Conservation (phyloP, 208 protist species). For the Acanthamoeba royreba region DNA sequence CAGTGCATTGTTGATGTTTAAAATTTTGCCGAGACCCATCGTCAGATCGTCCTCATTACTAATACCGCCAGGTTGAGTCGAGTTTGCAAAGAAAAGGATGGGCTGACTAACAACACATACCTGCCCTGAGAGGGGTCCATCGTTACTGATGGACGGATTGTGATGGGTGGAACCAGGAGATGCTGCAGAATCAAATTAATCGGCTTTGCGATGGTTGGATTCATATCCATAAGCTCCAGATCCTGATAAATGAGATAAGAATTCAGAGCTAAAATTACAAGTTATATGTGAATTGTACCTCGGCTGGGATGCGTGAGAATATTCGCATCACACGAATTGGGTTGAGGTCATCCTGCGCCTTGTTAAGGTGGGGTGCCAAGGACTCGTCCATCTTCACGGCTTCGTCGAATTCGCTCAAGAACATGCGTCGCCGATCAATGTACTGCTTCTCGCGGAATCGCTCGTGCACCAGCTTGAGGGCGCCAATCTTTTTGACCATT, state of each 20-base stretch:
- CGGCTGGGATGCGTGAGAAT: constrained; percentile 88
- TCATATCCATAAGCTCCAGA: constrained; percentile 91
- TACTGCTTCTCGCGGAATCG: background rate
- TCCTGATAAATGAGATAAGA: constrained; percentile 70
- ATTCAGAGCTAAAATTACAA: background rate
- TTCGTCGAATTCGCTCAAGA: constrained; percentile 54
- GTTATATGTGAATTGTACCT: constrained; percentile 21
- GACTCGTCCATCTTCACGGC: constrained; percentile 54
- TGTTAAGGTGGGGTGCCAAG: constrained; percentile 54
- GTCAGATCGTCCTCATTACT: constrained; percentile 99
- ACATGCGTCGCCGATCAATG: background rate
- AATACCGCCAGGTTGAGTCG: constrained; percentile 15
- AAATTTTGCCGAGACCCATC: constrained; percentile 86
- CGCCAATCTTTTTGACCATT: constrained; percentile 82
- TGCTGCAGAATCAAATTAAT: constrained; percentile 91
- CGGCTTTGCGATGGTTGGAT: constrained; percentile 79
- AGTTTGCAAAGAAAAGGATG: constrained; percentile 19
- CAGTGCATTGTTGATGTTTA: constrained; percentile 41
- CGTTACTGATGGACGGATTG: constrained; percentile 94
- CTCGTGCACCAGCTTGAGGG: constrained; percentile 84
- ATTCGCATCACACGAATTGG: constrained; percentile 88
- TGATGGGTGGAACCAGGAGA: constrained; percentile 95
- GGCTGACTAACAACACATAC: constrained; percentile 16
- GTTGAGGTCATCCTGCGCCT: constrained; percentile 91
- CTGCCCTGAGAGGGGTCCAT: constrained; percentile 41